Base-by-base conservation (phyloP, 306 rosid species). In the Cicer cuneatum region DNA sequence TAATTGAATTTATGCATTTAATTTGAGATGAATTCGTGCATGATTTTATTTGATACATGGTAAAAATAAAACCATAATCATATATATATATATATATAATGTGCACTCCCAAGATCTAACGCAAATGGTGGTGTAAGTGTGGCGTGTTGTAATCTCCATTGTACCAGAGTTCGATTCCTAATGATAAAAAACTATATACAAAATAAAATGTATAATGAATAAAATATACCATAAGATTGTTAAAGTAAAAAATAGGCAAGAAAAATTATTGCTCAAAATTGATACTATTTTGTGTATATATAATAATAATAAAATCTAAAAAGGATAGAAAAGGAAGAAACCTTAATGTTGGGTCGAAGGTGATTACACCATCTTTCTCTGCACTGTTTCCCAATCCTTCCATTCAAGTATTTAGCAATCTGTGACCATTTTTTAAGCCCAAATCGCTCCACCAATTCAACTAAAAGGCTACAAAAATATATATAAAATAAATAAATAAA, bases 291-390 rank as follows among this genome's bases (percentile, higher is more conserved):
- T n/a, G 12, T 53, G 13, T 18, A 18, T 7, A 3, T 53, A 33
- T 1, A 18, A 53, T n/a, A n/a, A 7, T 3, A 6, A 53, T 53
- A 3, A 45, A 9, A 45, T 2, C 4, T 45, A 10, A 15, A 16
- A 53, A 8, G 0, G 2, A 61, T 7, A 2, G 24, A 71, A 71
- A 67, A 16, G 10, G 6, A 54, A 9, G 11, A 66, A 69, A 83
- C 98, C 96, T 82, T 90, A 75, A 90, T 87, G 74, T 93, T 84
- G 5, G 97, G 96, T 38, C 89, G 74, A 18, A 93, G 80, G 85
- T 93, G 98, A 45, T 93, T 90, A 80, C 85, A 86, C 98, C 98
- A 93, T 80, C 98, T 85, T 75, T 90, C 97, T 42, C 98, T 82
- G 33, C 98, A 93, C 76, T 93, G 97, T 81, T 93, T 93, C 7